These are phyloP conservation scores for Colletotrichum truncatum DNA, from an alignment of 2,329 filamentous ascomycete genomes.

Conservation along the genomic window DNA sequence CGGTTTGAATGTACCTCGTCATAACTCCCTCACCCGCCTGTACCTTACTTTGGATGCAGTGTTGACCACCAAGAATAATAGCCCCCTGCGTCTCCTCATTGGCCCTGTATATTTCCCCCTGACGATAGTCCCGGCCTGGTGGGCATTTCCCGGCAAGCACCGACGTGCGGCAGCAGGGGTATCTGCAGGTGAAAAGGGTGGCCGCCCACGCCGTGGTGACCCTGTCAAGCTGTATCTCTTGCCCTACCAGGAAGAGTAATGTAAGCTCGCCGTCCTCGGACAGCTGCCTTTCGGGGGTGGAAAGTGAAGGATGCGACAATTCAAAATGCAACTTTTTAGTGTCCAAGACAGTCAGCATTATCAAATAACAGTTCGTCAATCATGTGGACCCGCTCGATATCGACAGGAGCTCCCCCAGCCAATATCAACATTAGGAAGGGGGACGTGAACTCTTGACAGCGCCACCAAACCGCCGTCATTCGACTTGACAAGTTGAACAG, in stretches of 20 bases:
- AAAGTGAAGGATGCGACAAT: no score
- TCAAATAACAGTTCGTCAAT: not conserved
- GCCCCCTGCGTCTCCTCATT: constrained; percentile 8
- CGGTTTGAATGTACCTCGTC: not conserved
- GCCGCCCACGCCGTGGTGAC: not conserved
- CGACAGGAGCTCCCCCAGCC: not conserved
- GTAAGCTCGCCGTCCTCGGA: not conserved
- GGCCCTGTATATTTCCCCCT: constrained; percentile 6
- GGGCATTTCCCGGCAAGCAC: constrained; percentile 24
- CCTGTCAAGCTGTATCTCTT: constrained; percentile 4
- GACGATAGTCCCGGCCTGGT: constrained; percentile 11
- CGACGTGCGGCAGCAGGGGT: constrained; percentile 14
- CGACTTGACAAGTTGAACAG: not conserved
- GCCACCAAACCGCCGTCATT: not conserved
- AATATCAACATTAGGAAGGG: not conserved
- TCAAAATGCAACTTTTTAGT: not conserved
- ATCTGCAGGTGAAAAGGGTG: constrained; percentile 21
- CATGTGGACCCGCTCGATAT: not conserved
- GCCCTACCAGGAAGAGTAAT: not conserved
- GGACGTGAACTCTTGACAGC: not conserved
- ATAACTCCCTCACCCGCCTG: not conserved
- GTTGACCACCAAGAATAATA: not conserved
- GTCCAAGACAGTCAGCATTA: no score
- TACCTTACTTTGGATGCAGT: not conserved
- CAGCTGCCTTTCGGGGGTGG: no score